phyloP scores from a whole-genome alignment of 805 yeast species.

The Crinitomyces ghanaensis region DNA sequence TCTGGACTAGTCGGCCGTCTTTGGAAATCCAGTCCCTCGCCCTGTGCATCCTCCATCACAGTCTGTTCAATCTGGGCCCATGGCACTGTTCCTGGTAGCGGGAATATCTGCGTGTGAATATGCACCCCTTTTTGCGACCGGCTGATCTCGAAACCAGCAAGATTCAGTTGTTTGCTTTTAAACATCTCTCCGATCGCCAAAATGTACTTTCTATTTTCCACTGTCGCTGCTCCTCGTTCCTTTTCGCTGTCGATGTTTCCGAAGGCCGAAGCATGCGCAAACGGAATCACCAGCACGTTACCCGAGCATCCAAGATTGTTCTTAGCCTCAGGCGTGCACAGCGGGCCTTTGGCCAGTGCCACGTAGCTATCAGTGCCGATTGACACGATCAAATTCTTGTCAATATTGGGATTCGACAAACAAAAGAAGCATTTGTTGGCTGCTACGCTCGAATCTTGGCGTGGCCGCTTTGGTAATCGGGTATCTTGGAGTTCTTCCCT shows the following conservation, averaged over 20 bases:
- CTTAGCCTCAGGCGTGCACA: slow-evolving; percentile 36
- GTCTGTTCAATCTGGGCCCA: slow-evolving; percentile 10
- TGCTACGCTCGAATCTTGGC: too few species aligned
- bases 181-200: slow-evolving; percentile 39
- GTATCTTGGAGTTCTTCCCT: too few species aligned
- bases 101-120: slow-evolving; percentile 65
- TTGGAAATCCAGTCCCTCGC: slow-evolving; percentile 5
- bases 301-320: slow-evolving; percentile 52
- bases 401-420: slow-evolving; percentile 64
- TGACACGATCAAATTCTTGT: slow-evolving; percentile 68
- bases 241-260: slow-evolving; percentile 25
- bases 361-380: slow-evolving; percentile 57
- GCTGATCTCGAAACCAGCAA: slow-evolving; percentile 62
- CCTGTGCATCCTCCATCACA: slow-evolving; percentile 6
- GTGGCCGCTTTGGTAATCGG: too few species aligned
- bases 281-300: slow-evolving; percentile 71
- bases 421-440: slow-evolving; percentile 74
- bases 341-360: slow-evolving; percentile 80
- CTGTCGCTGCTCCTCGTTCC: slow-evolving; percentile 12
- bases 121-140: slow-evolving; percentile 53
- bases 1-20: slow-evolving; percentile 7
- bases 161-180: slow-evolving; percentile 32
- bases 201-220: slow-evolving; percentile 41
- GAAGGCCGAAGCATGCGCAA: slow-evolving; percentile 53
- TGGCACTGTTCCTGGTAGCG: slow-evolving; percentile 38